Percentiles rank a stretch among this genome's conserved stretches.
Evolutionary conservation across 108 stramenopile species (phyloP).

Genomic region (Cyclotella choctawhatcheeana): DNA sequence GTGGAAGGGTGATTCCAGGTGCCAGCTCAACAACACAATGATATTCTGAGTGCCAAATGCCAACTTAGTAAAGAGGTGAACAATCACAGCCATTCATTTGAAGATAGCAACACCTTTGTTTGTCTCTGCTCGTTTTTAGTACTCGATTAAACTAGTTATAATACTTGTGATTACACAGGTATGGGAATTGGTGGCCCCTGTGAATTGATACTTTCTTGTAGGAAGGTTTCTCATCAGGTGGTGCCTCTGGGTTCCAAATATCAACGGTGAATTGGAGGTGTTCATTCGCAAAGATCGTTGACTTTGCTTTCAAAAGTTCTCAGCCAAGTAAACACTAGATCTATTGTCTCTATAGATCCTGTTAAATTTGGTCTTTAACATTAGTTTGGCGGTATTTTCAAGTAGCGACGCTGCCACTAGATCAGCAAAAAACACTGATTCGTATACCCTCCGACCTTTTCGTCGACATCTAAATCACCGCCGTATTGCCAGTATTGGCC

Average conservation of each 20-base stretch:
- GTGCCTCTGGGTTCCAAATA: constrained; percentile 25
- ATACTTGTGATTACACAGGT: too few species aligned
- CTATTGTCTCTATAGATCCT: constrained; percentile 22
- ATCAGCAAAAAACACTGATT: constrained; percentile 23
- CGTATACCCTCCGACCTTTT: constrained; percentile 14
- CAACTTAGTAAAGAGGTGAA: too few species aligned
- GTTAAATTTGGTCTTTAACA: constrained; percentile 7
- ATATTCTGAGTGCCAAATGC: too few species aligned
- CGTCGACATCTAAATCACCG: constrained; percentile 10
- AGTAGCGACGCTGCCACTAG: constrained; percentile 25
- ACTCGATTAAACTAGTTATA: too few species aligned
- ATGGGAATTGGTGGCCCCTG: not conserved
- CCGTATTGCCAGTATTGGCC: constrained; percentile 24
- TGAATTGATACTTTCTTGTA: not conserved
- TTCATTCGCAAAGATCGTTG: not conserved
- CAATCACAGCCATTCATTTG: too few species aligned
- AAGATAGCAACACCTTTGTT: too few species aligned
- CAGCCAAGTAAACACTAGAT: constrained; percentile 2
- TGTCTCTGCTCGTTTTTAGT: too few species aligned
- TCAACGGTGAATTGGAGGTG: constrained; percentile 23
- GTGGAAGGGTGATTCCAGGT: too few species aligned
- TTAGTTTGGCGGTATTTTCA: constrained; percentile 5
- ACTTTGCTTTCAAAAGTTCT: not conserved
- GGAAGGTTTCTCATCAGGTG: constrained; percentile 6
- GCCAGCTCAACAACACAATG: too few species aligned